Percentiles rank a stretch among this genome's conserved stretches.
These are phyloP conservation scores for Stentor roeselii DNA, from an alignment of 73 alveolate species.

Conservation along the genomic window DNA sequence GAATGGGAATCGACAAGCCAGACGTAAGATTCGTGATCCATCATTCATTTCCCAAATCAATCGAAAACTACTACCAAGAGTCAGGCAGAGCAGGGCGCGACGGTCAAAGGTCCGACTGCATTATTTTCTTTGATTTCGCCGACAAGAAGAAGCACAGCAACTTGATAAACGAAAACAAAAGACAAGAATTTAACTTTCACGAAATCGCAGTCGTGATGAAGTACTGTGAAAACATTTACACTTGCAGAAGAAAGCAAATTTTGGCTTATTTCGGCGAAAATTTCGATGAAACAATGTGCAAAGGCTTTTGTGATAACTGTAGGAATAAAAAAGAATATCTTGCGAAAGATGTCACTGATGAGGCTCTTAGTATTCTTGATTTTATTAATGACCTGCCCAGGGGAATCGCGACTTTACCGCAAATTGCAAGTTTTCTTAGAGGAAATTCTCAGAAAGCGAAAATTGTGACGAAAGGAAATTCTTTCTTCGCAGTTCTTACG, in stretches of 20 bases:
- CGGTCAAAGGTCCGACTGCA: slow-evolving; percentile 71
- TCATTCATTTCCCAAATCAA: slow-evolving; percentile 89
- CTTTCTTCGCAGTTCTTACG: neutral
- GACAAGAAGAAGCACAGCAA: slow-evolving; percentile 38
- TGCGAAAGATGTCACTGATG: slow-evolving; percentile 37
- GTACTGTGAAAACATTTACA: slow-evolving; percentile 70
- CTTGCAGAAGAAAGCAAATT: slow-evolving; percentile 68
- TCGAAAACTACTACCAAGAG: slow-evolving; percentile 95
- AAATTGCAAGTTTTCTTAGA: neutral
- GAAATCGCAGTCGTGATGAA: slow-evolving; percentile 30
- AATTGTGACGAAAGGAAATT: too few relatives aligned
- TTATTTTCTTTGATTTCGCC: slow-evolving; percentile 45
- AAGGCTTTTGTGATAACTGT: slow-evolving; percentile 59
- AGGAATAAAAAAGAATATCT: slow-evolving; percentile 29
- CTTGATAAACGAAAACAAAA: neutral
- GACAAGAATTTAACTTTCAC: slow-evolving; percentile 45
- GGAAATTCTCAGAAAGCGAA: neutral
- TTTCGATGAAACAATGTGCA: slow-evolving; percentile 66
- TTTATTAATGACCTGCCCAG: slow-evolving; percentile 24
- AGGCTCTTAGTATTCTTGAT: slow-evolving; percentile 35
- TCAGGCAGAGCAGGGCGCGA: slow-evolving; percentile 99
- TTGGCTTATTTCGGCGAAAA: slow-evolving; percentile 76
- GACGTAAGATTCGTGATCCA: slow-evolving; percentile 99
- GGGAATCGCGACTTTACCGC: slow-evolving; percentile 6
- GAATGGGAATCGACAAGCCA: slow-evolving; percentile 99